These are phyloP conservation scores for Mortierella alpina DNA, from an alignment of 192 early-diverging fungal species.

Conservation along the genomic window DNA sequence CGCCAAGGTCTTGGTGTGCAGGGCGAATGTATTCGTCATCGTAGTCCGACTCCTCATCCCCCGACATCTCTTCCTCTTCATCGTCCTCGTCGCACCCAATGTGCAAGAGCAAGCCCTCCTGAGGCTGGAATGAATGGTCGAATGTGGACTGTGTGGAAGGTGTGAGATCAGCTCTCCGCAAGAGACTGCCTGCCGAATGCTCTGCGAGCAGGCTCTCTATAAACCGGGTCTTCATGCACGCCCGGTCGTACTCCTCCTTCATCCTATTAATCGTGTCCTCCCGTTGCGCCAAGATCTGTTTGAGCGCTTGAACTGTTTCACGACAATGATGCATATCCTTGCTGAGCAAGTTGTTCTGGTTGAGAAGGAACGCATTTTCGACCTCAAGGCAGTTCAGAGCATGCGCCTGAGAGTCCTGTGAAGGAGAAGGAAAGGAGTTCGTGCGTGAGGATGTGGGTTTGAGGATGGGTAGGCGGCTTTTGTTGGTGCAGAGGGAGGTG, in stretches of 20 bases:
- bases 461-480: background rate
- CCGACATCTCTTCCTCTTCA: no score
- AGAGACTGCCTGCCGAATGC: background rate
- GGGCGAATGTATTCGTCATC: no score
- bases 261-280: constrained; percentile 28
- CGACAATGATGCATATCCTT: constrained; percentile 39
- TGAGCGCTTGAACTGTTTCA: constrained; percentile 27
- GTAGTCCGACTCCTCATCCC: no score
- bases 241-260: constrained; percentile 14
- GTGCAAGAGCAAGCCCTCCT: no score
- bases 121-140: no score
- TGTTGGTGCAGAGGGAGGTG: no score
- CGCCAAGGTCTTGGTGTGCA: no score
- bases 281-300: constrained; percentile 20
- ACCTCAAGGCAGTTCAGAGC: constrained; percentile 36
- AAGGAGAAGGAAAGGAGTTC: background rate
- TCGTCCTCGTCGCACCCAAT: no score
- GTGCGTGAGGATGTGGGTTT: background rate
- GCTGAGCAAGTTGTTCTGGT: constrained; percentile 31
- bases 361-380: constrained; percentile 34
- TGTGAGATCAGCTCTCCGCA: no score
- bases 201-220: constrained; percentile 25
- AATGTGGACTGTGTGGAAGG: no score
- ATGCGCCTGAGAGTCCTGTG: constrained; percentile 1
- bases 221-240: constrained; percentile 30